These are phyloP conservation scores for Torrubiella hemipterigena DNA, from an alignment of 2,329 filamentous ascomycete species.

Conservation along the genomic window DNA sequence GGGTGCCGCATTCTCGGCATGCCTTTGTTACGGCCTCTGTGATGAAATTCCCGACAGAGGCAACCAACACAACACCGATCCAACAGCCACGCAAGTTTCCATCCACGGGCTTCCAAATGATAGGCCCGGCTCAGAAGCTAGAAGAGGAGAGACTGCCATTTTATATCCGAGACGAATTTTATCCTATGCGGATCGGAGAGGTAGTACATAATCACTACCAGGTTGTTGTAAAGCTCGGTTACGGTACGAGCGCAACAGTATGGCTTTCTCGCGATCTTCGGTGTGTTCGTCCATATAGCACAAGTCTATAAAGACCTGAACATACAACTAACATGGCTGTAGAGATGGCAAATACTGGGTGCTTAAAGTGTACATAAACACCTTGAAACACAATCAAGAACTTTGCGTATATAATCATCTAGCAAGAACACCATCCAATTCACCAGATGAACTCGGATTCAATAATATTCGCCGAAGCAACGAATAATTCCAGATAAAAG, in stretches of 20 bases:
- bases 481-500: constrained; percentile 20
- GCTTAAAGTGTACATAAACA: constrained; percentile 21
- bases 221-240: constrained; percentile 29
- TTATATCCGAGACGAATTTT: constrained; percentile 17
- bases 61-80: background rate
- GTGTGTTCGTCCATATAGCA: constrained; percentile 4
- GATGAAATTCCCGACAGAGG: background rate
- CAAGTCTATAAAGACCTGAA: background rate
- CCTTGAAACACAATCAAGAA: constrained; percentile 16
- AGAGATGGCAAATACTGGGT: constrained; percentile 14
- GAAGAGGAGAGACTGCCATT: constrained; percentile 15
- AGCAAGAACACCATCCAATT: constrained; percentile 4
- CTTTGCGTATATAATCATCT: constrained; percentile 17
- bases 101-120: constrained; percentile 9
- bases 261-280: constrained; percentile 27
- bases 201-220: constrained; percentile 20
- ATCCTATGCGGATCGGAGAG: constrained; percentile 22
- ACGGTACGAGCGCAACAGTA: constrained; percentile 25
- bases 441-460: constrained; percentile 2
- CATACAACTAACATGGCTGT: background rate
- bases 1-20: background rate
- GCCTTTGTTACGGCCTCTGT: background rate
- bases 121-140: constrained; percentile 10
- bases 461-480: constrained; percentile 18
- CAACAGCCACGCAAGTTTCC: constrained; percentile 5